Evolutionary conservation across 2,329 filamentous ascomycete species (phyloP), one percentile per base, ranked within the genome.

Genomic region (Botrytis galanthina): DNA sequence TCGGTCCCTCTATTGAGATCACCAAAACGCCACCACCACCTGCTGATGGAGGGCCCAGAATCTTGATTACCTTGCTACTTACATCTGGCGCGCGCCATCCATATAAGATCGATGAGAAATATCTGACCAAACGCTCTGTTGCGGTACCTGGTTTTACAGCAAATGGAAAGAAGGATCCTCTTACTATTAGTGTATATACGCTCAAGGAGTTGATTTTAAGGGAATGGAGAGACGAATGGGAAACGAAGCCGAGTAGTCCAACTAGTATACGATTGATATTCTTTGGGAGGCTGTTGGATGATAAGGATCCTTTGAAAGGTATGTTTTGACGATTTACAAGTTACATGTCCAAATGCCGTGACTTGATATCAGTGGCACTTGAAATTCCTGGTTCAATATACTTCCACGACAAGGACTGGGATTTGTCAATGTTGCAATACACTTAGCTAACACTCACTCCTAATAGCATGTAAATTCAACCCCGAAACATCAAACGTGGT

Each of bases 141-240:
- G 88, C 88, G 66, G 89, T 96, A 1, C 91, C 93, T 32, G 91
- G 91, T 46, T 83, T 88, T 76, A 88, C 86, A 16, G 86, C 87
- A 74, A 81, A 82, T 39, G 90, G 89, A 46, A 86, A 83, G 75
- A 87, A 88, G 76, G 94, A 98, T 80, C 94, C 94, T 1, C 95
- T 94, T 81, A 93, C 91, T 80, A 94, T 98, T 83, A 97, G 93
- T 77, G 92, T 97, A 69, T 97, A 98, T 81, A 97, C 93, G 4
- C 85, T 98, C 77, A 98, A 98, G 83, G 94, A 98, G 84, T 85
- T 98, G 80, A 97, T 98, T 81, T 88, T 96, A 85, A 88, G 93
- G 79, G 95, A 98, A 82, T 98, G 95, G 95, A 88, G 94, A 78
- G 91, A 91, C 78, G 93, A 98, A 81, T 98, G 95, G 95, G 95